phyloP scores from a whole-genome alignment of 306 rosid species.

The Boehmeria nivea region DNA sequence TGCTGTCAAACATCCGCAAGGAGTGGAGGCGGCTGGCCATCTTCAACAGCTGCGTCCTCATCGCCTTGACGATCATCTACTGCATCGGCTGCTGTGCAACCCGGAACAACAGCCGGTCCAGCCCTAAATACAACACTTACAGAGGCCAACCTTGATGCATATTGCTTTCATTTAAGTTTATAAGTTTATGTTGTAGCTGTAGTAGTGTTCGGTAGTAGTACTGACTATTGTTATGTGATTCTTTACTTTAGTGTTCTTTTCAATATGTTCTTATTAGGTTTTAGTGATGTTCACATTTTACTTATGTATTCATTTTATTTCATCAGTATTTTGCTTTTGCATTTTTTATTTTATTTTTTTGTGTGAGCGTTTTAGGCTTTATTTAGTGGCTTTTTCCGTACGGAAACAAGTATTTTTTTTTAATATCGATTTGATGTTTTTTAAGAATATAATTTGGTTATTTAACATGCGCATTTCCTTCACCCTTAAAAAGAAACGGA shows the following conservation, averaged over 20 bases:
- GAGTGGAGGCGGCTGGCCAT: conserved; percentile 58
- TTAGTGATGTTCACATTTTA: too few relatives aligned
- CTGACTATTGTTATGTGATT: background rate
- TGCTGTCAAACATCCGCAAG: conserved; percentile 55
- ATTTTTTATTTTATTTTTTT: too few relatives aligned
- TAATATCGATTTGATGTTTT: too few relatives aligned
- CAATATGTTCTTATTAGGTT: background rate
- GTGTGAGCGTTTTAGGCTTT: too few relatives aligned
- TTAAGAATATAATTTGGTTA: too few relatives aligned
- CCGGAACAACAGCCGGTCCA: conserved; percentile 32
- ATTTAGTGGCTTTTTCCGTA: too few relatives aligned
- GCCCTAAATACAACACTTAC: conserved; percentile 4
- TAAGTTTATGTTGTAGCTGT: background rate
- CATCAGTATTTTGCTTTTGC: too few relatives aligned
- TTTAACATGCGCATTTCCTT: too few relatives aligned
- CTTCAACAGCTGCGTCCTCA: conserved; percentile 30
- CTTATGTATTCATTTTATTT: too few relatives aligned
- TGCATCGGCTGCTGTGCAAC: conserved; percentile 70
- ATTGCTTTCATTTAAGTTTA: too few relatives aligned
- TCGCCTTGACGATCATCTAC: conserved; percentile 44
- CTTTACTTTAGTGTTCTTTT: background rate
- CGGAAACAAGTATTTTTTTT: too few relatives aligned
- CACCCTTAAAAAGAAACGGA: background rate
- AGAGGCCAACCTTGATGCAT: conserved; percentile 32
- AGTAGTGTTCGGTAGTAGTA: background rate